Percentiles rank a stretch among this genome's conserved stretches.
Evolutionary conservation across 306 rosid species (phyloP).

Genomic region (Vachellia collinsii): DNA sequence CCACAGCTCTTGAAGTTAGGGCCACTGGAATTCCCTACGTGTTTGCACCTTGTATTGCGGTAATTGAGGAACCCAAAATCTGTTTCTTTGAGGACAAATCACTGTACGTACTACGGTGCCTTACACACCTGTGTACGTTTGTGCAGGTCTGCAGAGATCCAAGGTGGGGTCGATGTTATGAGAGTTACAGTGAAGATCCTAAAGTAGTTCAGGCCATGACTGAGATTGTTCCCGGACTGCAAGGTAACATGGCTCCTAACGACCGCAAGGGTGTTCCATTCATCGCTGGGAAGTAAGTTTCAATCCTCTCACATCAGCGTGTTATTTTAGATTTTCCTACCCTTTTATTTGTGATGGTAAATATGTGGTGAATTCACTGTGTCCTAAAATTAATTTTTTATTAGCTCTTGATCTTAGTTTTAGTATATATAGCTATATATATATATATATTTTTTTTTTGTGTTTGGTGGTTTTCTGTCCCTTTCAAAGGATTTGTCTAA

Average conservation of each 20-base stretch:
- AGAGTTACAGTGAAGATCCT: constrained; percentile 60
- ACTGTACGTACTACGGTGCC: neutral
- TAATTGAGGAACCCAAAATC: constrained; percentile 24
- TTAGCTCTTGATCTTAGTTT: neutral
- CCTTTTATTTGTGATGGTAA: neutral
- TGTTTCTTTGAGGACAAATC: neutral
- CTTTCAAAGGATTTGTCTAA: neutral
- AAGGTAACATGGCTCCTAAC: constrained; percentile 44
- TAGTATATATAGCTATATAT: neutral
- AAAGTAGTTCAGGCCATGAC: constrained; percentile 51
- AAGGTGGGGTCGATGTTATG: constrained; percentile 63
- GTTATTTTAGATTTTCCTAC: neutral
- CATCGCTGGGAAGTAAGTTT: constrained; percentile 50
- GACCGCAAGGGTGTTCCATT: constrained; percentile 47
- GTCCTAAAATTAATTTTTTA: neutral
- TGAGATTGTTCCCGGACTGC: constrained; percentile 51
- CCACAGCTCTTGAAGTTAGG: constrained; percentile 61
- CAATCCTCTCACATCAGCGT: neutral
- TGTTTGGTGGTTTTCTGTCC: neutral
- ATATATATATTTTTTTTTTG: too few relatives aligned
- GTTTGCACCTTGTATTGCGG: constrained; percentile 58
- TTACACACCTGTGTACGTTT: constrained; percentile 10
- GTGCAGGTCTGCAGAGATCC: constrained; percentile 63
- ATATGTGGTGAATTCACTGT: neutral
- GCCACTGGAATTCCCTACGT: constrained; percentile 57